Evolutionary conservation across 345 rosid species (phyloP).

Genomic region (Pistacia vera): DNA sequence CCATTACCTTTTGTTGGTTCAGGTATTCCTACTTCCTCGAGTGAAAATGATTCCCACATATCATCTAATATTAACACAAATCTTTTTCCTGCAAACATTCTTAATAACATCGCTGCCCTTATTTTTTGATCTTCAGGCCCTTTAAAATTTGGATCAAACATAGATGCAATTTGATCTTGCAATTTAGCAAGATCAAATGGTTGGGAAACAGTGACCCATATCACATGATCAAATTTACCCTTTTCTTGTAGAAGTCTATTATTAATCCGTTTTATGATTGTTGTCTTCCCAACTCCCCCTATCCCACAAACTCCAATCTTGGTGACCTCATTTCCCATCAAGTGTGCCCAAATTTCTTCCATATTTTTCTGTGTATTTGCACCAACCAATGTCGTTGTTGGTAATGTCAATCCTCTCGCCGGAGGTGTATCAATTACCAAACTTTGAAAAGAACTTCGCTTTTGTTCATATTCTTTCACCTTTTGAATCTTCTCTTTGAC

Average conservation of each 20-base stretch:
- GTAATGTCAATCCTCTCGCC: not conserved
- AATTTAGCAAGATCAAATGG: not conserved
- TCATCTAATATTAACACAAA: not conserved
- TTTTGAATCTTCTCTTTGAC: not conserved
- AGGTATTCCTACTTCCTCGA: constrained; percentile 8
- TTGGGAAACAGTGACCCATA: not conserved
- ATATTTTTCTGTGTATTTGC: not conserved
- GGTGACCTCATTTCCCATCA: not conserved
- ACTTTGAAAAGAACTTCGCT: not conserved
- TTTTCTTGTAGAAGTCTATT: not conserved
- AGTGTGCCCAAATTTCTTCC: not conserved
- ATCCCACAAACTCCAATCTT: not conserved
- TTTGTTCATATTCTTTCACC: not conserved
- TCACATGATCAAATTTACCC: not conserved
- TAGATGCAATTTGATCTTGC: constrained; percentile 13
- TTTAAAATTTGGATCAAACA: not conserved
- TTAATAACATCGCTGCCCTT: not conserved
- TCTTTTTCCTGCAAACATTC: not conserved
- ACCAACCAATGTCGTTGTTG: not conserved
- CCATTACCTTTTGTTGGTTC: constrained; percentile 1
- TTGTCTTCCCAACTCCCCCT: not conserved
- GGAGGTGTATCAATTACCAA: not conserved
- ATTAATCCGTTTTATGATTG: not conserved
- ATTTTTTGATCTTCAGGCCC: not conserved
- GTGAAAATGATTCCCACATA: not conserved